A percentile compares a stretch with the other conserved stretches of the same genome.
Conservation (phyloP, 2,329 filamentous ascomycete genomes). For the Neopestalotiopsis sp. region DNA sequence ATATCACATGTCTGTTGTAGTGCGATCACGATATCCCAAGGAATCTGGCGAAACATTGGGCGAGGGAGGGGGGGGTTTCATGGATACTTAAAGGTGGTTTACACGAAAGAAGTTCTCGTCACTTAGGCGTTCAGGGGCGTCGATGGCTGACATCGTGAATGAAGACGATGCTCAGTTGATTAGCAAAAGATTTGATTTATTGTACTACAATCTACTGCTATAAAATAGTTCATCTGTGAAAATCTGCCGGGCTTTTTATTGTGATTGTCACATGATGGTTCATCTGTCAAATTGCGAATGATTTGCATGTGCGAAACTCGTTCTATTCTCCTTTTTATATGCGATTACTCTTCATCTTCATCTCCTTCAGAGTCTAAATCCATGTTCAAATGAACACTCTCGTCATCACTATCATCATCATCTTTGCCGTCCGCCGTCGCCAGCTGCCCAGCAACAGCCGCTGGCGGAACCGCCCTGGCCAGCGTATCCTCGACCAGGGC, state of each 20-base stretch:
- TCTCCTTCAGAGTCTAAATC: conserved; percentile 49
- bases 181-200: not conserved
- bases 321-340: not conserved
- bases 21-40: not conserved
- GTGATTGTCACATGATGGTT: not conserved
- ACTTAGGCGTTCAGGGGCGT: not conserved
- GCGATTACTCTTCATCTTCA: conserved; percentile 4
- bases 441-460: not conserved
- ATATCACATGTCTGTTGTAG: not conserved
- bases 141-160: not conserved
- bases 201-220: not conserved
- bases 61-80: not conserved
- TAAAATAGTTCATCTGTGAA: not conserved
- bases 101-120: not conserved
- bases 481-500: conserved; percentile 18
- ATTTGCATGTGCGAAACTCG: not conserved
- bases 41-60: conserved; percentile 1
- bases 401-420: conserved; percentile 51
- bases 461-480: not conserved
- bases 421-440: conserved; percentile 34
- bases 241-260: not conserved
- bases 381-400: conserved; percentile 64
- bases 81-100: not conserved
- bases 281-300: not conserved
- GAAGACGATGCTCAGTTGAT: not conserved